Evolutionary conservation across 2,329 filamentous ascomycete genomes (phyloP).

Genomic region (Aspergillus unguis): DNA sequence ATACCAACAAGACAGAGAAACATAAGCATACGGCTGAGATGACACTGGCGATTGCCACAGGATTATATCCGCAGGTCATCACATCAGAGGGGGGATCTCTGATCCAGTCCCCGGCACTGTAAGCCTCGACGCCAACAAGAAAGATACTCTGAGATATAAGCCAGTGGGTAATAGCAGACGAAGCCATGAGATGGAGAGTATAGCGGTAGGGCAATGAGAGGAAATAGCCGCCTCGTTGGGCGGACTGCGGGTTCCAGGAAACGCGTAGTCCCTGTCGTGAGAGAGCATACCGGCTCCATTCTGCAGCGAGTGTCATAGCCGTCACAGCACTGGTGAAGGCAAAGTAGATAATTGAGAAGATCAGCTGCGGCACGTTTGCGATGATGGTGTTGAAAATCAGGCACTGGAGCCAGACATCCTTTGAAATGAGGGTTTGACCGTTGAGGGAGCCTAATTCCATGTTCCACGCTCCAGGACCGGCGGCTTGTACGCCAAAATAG

Average conservation of each 20-base stretch:
- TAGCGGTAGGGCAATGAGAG: constrained; percentile 23
- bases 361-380: constrained; percentile 33
- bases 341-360: constrained; percentile 34
- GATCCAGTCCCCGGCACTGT: not conserved
- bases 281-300: constrained; percentile 45
- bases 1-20: constrained; percentile 14
- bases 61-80: constrained; percentile 10
- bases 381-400: constrained; percentile 21
- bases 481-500: too few species aligned
- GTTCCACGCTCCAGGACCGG: too few species aligned
- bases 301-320: constrained; percentile 44
- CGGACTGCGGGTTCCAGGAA: constrained; percentile 28
- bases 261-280: constrained; percentile 37
- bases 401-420: not conserved
- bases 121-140: constrained; percentile 28
- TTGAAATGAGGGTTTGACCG: constrained; percentile 2
- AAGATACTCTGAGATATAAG: constrained; percentile 43
- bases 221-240: constrained; percentile 43
- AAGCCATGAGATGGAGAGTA: constrained; percentile 33
- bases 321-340: constrained; percentile 37
- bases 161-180: constrained; percentile 33
- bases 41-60: constrained; percentile 11
- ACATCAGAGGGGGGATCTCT: not conserved
- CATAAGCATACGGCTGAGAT: constrained; percentile 13
- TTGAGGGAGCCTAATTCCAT: constrained; percentile 1